These are phyloP conservation scores for Phanerodontia chrysosporium DNA, from an alignment of 768 basidiomycete genomes.

Conservation along the genomic window DNA sequence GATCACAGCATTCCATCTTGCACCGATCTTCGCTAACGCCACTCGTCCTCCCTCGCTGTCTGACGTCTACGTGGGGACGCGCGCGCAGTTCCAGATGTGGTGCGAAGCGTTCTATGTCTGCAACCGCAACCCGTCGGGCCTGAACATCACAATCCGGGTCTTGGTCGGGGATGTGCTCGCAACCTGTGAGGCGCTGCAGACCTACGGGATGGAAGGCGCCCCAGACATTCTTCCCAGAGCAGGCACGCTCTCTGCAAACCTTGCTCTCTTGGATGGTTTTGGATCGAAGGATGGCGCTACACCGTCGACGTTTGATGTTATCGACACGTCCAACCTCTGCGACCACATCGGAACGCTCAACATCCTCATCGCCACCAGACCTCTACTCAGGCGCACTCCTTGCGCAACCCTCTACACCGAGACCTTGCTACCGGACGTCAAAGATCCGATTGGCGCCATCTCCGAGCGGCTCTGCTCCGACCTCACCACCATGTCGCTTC, in stretches of 20 bases:
- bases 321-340: conserved; percentile 20
- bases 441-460: conserved; percentile 30
- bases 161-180: conserved; percentile 16
- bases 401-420: conserved; percentile 15
- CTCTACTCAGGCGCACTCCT: conserved; percentile 11
- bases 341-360: conserved; percentile 21
- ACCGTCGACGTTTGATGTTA: conserved; percentile 18
- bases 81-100: conserved; percentile 9
- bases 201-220: not conserved
- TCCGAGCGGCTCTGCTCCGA: conserved; percentile 31
- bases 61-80: not conserved
- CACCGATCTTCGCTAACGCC: conserved; percentile 13
- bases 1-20: conserved; percentile 38
- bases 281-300: conserved; percentile 3
- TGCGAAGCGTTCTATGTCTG: conserved; percentile 2
- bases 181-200: conserved; percentile 7
- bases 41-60: not conserved
- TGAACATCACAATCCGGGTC: conserved; percentile 1
- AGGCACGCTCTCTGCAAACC: conserved; percentile 4
- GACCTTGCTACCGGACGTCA: conserved; percentile 14
- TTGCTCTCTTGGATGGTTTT: conserved; percentile 10
- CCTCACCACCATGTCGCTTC: conserved; percentile 34
- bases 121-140: not conserved
- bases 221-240: not conserved
- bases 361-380: conserved; percentile 14